These are phyloP conservation scores for Aspergillus alliaceus DNA, from an alignment of 2,329 filamentous ascomycete species.

Conservation along the genomic window DNA sequence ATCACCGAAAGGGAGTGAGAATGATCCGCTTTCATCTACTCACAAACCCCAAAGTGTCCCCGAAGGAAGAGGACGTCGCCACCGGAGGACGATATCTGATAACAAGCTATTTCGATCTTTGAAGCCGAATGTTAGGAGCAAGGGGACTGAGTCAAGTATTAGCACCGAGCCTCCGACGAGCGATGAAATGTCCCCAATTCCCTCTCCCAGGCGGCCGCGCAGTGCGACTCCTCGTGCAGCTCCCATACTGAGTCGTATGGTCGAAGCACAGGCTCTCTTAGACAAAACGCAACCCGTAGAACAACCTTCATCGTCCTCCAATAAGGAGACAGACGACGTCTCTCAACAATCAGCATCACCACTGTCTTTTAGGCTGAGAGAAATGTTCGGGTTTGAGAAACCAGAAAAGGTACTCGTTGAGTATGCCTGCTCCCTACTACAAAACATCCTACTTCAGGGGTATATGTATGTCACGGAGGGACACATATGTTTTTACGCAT, in stretches of 20 bases:
- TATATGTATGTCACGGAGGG: constrained; percentile 93
- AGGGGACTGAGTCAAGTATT: constrained; percentile 23
- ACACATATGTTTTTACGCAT: constrained; percentile 96
- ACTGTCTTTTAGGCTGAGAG: constrained; percentile 70
- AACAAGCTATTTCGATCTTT: constrained; percentile 61
- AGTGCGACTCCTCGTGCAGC: constrained; percentile 54
- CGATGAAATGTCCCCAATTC: constrained; percentile 17
- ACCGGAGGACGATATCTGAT: constrained; percentile 63
- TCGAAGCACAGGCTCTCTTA: constrained; percentile 69
- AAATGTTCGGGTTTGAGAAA: constrained; percentile 81
- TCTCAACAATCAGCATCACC: constrained; percentile 51
- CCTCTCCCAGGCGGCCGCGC: constrained; percentile 27
- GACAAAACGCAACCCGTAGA: constrained; percentile 24
- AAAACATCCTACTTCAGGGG: constrained; percentile 87
- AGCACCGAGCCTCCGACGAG: constrained; percentile 15
- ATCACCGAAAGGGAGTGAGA: constrained; percentile 2
- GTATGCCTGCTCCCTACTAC: constrained; percentile 89
- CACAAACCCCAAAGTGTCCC: constrained; percentile 2
- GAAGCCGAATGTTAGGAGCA: constrained; percentile 49
- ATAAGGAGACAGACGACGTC: constrained; percentile 52
- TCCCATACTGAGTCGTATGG: constrained; percentile 75
- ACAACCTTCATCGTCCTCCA: constrained; percentile 18
- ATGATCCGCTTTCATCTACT: not conserved
- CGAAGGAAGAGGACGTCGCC: constrained; percentile 45
- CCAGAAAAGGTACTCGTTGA: constrained; percentile 85